Evolutionary conservation across 1,284 basidiomycete species (phyloP), one percentile per base, ranked within the genome.

Genomic region (Mycena sp.): DNA sequence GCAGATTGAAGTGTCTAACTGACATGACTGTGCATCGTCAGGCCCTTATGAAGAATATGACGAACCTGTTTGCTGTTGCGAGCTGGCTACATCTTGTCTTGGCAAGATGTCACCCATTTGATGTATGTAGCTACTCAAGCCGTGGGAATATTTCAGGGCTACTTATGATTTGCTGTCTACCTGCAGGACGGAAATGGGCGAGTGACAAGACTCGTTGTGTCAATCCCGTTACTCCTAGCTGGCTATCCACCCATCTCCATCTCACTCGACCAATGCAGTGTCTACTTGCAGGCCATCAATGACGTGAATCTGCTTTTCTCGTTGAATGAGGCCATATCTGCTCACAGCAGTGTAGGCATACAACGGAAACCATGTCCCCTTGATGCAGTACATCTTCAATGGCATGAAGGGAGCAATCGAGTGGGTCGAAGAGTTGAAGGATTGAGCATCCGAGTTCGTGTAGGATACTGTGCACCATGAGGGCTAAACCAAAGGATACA

Each of bases 71-170:
- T 59, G 77, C 79, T n/a, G n/a, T n/a, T n/a, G n/a, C n/a, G n/a
- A n/a, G n/a, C n/a, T n/a, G n/a, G n/a, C n/a, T n/a, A n/a, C 81
- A 83, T 60, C 71, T 82, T 4, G 73, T 78, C 0, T 69, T 83
- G 52, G 77, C 73, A n/a, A 73, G 78, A 6, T 82, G 80, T 57
- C 81, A 83, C 65, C 81, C 81, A 1, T 83, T 81, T 37, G 78
- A 83, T 43, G 80, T 80, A 70, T 55, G 74, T 65, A 19, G 17
- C 45, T n/a, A 28, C 40, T 10, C 43, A 6, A 38, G 12, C 48
- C n/a, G 38, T 17, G 25, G 25, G 37, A 28, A 37, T 35, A 19
- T 43, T 17, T 26, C 41, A 44, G 25, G 37, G 30, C 30, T 35
- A 30, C 38, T 54, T 49, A 55, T 46, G 41, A 25, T 48, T 32